phyloP scores from a whole-genome alignment of 495 filamentous ascomycete genomes.

The Annulohypoxylon stygium region DNA sequence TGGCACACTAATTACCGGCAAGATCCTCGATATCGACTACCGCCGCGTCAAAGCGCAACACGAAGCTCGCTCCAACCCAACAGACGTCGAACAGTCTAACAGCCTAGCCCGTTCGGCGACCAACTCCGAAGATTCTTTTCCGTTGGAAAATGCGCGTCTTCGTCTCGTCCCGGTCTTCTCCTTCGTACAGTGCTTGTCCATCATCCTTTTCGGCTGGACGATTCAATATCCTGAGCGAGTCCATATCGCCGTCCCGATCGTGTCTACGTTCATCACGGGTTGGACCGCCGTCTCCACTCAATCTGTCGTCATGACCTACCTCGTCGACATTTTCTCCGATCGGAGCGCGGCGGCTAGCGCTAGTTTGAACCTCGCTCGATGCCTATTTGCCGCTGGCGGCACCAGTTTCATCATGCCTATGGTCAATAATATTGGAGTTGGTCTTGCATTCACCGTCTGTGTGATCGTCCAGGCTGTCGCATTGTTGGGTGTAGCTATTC shows the following conservation, averaged over 20 bases:
- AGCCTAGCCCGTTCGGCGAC: slow-evolving; percentile 11
- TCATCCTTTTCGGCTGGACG: slow-evolving; percentile 57
- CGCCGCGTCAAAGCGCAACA: slow-evolving; percentile 53
- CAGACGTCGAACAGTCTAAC: slow-evolving; percentile 22
- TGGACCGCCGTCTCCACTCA: slow-evolving; percentile 57
- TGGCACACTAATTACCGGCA: slow-evolving; percentile 62
- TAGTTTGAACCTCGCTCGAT: slow-evolving; percentile 57
- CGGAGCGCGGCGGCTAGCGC: slow-evolving; percentile 56
- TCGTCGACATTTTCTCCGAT: slow-evolving; percentile 58
- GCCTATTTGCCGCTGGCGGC: slow-evolving; percentile 56
- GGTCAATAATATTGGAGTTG: slow-evolving; percentile 53
- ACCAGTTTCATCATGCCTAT: slow-evolving; percentile 55
- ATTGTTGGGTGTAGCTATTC: slow-evolving; percentile 54
- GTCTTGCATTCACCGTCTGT: slow-evolving; percentile 59
- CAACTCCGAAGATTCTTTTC: slow-evolving; percentile 44
- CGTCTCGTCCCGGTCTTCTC: slow-evolving; percentile 52
- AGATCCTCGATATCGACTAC: slow-evolving; percentile 60
- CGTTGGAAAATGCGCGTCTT: slow-evolving; percentile 57
- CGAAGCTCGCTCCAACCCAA: slow-evolving; percentile 26
- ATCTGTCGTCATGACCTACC: slow-evolving; percentile 55
- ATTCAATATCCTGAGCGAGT: slow-evolving; percentile 47
- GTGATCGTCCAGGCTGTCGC: slow-evolving; percentile 56
- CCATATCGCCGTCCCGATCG: slow-evolving; percentile 53
- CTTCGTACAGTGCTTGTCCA: slow-evolving; percentile 50
- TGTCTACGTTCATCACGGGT: slow-evolving; percentile 57